Evolutionary conservation across 2,329 filamentous ascomycete species (phyloP).

Genomic region (Diaporthe vexans): DNA sequence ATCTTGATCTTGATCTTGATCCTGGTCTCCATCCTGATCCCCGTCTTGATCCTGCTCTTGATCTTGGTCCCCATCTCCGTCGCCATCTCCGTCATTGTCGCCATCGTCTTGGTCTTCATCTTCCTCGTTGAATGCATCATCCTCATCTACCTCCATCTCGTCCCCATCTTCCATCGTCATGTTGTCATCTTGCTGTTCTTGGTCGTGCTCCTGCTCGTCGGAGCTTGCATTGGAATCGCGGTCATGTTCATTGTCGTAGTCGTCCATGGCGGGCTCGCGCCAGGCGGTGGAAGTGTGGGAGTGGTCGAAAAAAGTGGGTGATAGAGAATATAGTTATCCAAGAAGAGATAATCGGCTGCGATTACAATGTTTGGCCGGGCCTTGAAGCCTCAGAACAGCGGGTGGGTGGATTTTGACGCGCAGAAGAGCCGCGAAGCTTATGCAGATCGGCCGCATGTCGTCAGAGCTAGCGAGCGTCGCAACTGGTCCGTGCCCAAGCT

Average conservation of each 20-base stretch:
- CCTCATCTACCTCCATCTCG: slow-evolving; percentile 53
- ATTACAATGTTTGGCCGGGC: not conserved
- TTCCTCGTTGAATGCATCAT: slow-evolving; percentile 55
- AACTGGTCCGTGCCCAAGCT: slow-evolving; percentile 18
- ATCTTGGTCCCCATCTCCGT: slow-evolving; percentile 53
- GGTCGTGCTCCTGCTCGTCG: slow-evolving; percentile 61
- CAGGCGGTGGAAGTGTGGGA: not conserved
- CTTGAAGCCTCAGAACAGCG: not conserved
- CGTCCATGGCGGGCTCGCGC: slow-evolving; percentile 52
- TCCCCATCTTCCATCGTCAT: slow-evolving; percentile 52
- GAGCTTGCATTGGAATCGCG: slow-evolving; percentile 57
- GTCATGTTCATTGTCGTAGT: slow-evolving; percentile 51
- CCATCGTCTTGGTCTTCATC: slow-evolving; percentile 51
- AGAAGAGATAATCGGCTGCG: not conserved
- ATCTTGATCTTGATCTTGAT: slow-evolving; percentile 52
- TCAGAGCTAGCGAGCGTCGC: slow-evolving; percentile 14
- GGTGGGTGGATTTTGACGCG: not conserved
- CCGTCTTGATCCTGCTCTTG: slow-evolving; percentile 56
- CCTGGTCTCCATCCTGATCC: slow-evolving; percentile 58
- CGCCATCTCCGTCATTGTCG: slow-evolving; percentile 54
- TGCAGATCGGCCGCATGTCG: slow-evolving; percentile 19
- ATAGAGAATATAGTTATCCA: not conserved
- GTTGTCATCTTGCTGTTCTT: slow-evolving; percentile 49
- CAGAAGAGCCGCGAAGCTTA: not conserved
- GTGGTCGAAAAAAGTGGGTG: not conserved